Evolutionary conservation across 2,329 filamentous ascomycete species (phyloP), one percentile per base, ranked within the genome.

Genomic region (Ramularia endophylla): DNA sequence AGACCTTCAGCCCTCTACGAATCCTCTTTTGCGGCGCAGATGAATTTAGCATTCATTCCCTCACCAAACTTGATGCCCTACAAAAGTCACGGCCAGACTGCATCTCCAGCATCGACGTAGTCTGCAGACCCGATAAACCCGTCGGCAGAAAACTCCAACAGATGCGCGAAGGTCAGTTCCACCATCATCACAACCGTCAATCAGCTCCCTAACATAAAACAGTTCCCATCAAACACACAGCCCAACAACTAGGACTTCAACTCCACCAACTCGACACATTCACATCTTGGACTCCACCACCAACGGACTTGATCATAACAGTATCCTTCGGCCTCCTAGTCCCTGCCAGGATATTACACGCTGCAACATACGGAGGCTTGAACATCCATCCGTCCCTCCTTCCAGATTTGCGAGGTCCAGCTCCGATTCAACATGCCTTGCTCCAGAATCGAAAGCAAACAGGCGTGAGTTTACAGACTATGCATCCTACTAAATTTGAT

Each of bases 11-110:
- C 11, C 22, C 22, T 6, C 22, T 25, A 25, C 22, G 81, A 25
- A 87, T 98, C 40, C 75, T 98, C 3, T 98, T 95, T 66, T 97
- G 89, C 66, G 92, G 92, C 48, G 92, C 90, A 3, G 92, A 98
- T 63, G 74, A 81, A 2, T 95, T 97, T 65, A 95, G 90, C 68
- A 83, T 83, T 56, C 76, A 75, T 38, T 87, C 87, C 1, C 70
- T 98, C 36, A 68, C 69, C 44, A 84, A 85, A 5, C 68, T 98
- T 25, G 64, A 83, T 53, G 57, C 67, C 4, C 48, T 63, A 11
- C 73, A 80, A 38, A 44, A 54, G 3, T 53, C 56, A 5, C 25
- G 40, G 8, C 57, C 64, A 5, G 65, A 65, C 13, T 67, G 79
- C 8, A 80, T 95, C 40, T 71, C 74, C 43, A 87, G 85, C 4